Percentiles rank a stretch among this genome's conserved stretches.
Evolutionary conservation across 2,329 filamentous ascomycete species (phyloP).

Genomic region (Fusarium sp.): DNA sequence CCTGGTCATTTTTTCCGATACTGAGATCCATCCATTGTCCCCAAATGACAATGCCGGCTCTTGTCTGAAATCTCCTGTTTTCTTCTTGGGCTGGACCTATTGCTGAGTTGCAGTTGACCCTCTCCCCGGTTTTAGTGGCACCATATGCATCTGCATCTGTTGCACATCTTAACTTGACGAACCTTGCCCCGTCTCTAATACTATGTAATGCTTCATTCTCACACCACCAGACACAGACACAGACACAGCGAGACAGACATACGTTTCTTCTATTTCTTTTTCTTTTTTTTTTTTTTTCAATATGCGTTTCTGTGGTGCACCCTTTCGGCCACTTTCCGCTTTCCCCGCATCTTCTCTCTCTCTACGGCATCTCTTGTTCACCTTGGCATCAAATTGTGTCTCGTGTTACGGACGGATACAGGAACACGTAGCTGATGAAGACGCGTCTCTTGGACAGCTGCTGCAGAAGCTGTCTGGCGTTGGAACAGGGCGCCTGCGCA

Average conservation of each 20-base stretch:
- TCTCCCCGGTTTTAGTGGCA: slow-evolving; percentile 24
- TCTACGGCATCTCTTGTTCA: background rate
- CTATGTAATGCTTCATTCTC: slow-evolving; percentile 3
- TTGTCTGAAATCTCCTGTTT: background rate
- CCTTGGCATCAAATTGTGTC: background rate
- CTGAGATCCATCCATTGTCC: slow-evolving; percentile 4
- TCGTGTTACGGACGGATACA: background rate
- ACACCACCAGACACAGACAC: slow-evolving; percentile 1
- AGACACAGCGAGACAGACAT: background rate
- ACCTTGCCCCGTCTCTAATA: background rate
- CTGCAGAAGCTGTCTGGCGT: background rate
- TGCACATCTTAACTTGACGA: slow-evolving; percentile 11
- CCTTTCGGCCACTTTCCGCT: slow-evolving; percentile 29
- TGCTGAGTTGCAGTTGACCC: background rate
- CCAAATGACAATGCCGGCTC: background rate
- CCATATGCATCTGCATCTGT: slow-evolving; percentile 19
- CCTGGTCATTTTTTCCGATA: slow-evolving; percentile 9
- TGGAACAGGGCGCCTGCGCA: background rate
- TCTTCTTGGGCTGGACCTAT: background rate
- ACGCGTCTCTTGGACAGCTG: background rate
- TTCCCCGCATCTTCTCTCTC: slow-evolving; percentile 3
- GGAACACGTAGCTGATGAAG: background rate
- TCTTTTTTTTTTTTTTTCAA: background rate
- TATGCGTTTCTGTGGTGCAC: background rate
- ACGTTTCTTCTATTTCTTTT: background rate